Evolutionary conservation across 164 flowering plant genomes (phyloP), one percentile per base, ranked within the genome.

Genomic region (Vitis amurensis): DNA sequence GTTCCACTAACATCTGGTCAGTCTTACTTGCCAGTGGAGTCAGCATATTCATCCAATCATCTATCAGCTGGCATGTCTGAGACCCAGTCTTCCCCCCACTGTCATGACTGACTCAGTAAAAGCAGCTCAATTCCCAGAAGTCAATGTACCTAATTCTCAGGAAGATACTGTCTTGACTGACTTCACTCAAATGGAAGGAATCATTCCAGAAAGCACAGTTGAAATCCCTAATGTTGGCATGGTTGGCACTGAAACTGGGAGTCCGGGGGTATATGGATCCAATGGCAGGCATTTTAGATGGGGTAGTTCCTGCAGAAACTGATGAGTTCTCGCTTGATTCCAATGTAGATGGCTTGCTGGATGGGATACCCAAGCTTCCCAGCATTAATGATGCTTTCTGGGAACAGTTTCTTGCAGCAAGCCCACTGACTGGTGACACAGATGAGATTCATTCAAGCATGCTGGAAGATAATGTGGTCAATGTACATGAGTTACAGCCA

Each of bases 401-500:
- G 96, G 94, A 93, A 77, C 86, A 87, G 66, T 86, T 89, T 71
- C 84, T 87, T 68, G 27, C 85, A n/a, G 72, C 69, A 7, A 85
- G 83, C 72, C 85, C 87, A 1, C 72, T 78, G 1, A 61, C 57
- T 47, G 89, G 75, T 16, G 86, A 80, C 19, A 70, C 80, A 9
- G 87, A 82, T 51, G 90, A 85, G 78, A 72, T 79, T 12, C 67
- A 66, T 61, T 76, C 76, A 10, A 73, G 73, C 56, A 48, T 72
- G 3, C 64, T 71, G 58, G 86, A 77, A 64, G 71, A 50, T 63
- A 76, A 60, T 15, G 17, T 16, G 48, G 66, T 62, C 11, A 72
- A 66, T 37, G 87, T 81, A 10, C 71, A 67, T n/a, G 80, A 81
- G 30, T 50, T 58, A 47, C 72, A 29, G 14, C 17, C 37, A 11